Evolutionary conservation across 2,329 filamentous ascomycete genomes (phyloP).

Genomic region (Rhynchosporium graminicola): DNA sequence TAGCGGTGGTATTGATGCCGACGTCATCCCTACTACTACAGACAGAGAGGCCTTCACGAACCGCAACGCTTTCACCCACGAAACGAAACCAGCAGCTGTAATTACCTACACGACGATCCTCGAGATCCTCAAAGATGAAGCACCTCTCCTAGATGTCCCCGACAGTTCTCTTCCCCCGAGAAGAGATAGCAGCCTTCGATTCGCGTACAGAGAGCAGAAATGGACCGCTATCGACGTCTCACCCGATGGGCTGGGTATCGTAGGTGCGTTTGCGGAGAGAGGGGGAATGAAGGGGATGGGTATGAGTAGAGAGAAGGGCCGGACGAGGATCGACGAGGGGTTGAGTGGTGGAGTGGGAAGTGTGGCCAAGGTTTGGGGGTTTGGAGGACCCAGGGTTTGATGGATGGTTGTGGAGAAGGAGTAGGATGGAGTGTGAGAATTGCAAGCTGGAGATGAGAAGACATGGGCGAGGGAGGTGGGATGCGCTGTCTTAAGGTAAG

Average conservation of each 20-base stretch:
- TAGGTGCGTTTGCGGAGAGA: slow-evolving; percentile 42
- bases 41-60: slow-evolving; percentile 4
- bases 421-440: background rate
- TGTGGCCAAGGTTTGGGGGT: slow-evolving; percentile 35
- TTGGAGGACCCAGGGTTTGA: slow-evolving; percentile 41
- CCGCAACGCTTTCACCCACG: background rate
- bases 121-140: slow-evolving; percentile 39
- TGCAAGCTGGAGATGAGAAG: background rate
- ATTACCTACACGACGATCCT: slow-evolving; percentile 27
- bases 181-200: slow-evolving; percentile 22
- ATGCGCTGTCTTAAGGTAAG: too few species aligned
- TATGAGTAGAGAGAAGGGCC: slow-evolving; percentile 14
- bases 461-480: too few species aligned
- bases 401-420: background rate
- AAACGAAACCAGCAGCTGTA: slow-evolving; percentile 20
- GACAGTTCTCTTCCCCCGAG: too few species aligned
- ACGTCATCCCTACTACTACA: background rate
- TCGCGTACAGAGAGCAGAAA: slow-evolving; percentile 51
- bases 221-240: slow-evolving; percentile 53
- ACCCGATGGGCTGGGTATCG: slow-evolving; percentile 43
- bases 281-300: slow-evolving; percentile 20
- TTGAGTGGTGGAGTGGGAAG: slow-evolving; percentile 24
- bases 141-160: slow-evolving; percentile 18
- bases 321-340: slow-evolving; percentile 4
- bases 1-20: slow-evolving; percentile 14